phyloP scores from a whole-genome alignment of 2,329 filamentous ascomycete genomes.

The Trichoderma sp. region DNA sequence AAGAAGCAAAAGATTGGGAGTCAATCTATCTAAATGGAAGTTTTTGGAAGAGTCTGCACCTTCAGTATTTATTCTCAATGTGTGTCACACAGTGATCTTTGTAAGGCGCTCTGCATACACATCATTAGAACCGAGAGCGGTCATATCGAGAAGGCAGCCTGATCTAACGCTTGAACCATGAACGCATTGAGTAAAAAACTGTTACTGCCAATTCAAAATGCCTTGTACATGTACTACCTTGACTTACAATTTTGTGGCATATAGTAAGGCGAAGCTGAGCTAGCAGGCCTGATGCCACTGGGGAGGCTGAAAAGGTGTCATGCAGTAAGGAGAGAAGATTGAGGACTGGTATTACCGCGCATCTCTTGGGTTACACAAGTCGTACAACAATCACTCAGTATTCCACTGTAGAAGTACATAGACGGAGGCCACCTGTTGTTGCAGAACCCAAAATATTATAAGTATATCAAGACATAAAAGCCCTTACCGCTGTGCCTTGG shows the following conservation, averaged over 20 bases:
- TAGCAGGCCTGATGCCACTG: not conserved
- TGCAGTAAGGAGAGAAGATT: not conserved
- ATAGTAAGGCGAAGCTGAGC: not conserved
- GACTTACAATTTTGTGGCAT: not conserved
- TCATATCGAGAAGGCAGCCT: not conserved
- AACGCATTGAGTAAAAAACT: not conserved
- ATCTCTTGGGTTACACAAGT: not conserved
- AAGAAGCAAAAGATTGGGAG: not conserved
- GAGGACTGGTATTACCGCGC: not conserved
- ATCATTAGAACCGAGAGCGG: not conserved
- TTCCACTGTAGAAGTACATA: not conserved
- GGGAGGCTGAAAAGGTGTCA: not conserved
- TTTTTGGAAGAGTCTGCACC: not conserved
- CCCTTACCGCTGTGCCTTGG: too few relatives aligned
- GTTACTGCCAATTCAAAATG: not conserved
- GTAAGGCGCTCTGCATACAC: not conserved
- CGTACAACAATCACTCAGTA: not conserved
- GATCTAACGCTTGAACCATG: not conserved
- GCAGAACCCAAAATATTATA: too few relatives aligned
- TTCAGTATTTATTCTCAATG: not conserved
- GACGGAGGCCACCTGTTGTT: too few relatives aligned
- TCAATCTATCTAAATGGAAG: not conserved
- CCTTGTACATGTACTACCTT: not conserved
- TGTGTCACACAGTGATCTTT: not conserved
- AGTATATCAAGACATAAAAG: too few relatives aligned